These are phyloP conservation scores for Sarocladium oryzae DNA, from an alignment of 2,329 filamentous ascomycete species.

Conservation along the genomic window DNA sequence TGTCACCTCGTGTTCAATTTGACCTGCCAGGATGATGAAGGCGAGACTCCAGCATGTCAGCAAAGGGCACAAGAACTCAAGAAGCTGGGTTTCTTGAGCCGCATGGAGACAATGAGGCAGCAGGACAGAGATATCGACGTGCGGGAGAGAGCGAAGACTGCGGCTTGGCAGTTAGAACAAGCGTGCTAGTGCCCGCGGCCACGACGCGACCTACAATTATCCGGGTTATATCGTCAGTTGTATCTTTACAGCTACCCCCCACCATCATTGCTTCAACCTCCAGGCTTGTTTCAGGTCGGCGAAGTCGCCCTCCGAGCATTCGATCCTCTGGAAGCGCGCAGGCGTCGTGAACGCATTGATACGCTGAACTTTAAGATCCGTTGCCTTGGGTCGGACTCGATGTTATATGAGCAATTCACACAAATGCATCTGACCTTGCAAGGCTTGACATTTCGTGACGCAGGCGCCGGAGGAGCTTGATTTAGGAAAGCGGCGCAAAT, in stretches of 20 bases:
- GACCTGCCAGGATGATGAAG: constrained; percentile 70
- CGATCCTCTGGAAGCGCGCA: no score
- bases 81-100: constrained; percentile 63
- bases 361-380: no score
- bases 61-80: constrained; percentile 64
- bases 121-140: constrained; percentile 75
- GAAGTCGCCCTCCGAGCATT: no score
- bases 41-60: constrained; percentile 56
- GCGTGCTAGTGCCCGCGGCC: constrained; percentile 17
- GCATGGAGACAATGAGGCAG: constrained; percentile 53
- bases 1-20: constrained; percentile 84
- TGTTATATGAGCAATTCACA: no score
- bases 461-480: no score
- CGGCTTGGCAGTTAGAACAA: constrained; percentile 63
- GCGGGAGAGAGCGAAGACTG: constrained; percentile 75
- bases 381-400: no score
- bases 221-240: not conserved
- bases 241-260: constrained; percentile 12
- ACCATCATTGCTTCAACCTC: not conserved
- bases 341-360: no score
- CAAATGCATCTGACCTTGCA: no score
- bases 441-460: no score
- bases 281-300: not conserved
- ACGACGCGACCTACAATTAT: not conserved
- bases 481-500: no score